Evolutionary conservation across 768 basidiomycete species (phyloP), one percentile per base, ranked within the genome.

Genomic region (Lactarius evosmus): DNA sequence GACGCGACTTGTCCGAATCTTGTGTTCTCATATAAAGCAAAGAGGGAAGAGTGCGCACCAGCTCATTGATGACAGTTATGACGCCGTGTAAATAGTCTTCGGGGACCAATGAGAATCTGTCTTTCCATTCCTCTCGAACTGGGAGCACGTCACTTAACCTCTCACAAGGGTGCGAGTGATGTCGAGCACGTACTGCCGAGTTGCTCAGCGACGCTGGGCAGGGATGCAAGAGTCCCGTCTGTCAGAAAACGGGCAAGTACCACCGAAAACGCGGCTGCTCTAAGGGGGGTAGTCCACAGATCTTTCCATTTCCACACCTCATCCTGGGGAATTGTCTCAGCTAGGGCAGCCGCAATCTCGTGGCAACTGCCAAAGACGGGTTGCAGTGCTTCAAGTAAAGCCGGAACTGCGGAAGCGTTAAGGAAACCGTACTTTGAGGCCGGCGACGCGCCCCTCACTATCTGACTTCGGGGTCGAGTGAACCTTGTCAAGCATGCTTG

Each of bases 281-380:
- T 80, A 40, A 92, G 72, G 4, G 88, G 85, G 69, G 83, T 84
- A 1, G 82, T 80, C 90, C 90, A 92, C 84, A 89, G 84, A 29
- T 91, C 89, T 72, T 88, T 91, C 88, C 88, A 93, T 61, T 84
- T 79, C 91, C 91, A 93, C 65, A 89, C 85, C 67, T 91, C 88
- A 68, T 88, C 84, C 33, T 78, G 78, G 32, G 91, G 91, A 29
- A 91, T 77, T 34, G 86, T 78, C 6, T 70, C 74, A 7, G 84
- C 85, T n/a, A 93, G 75, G 1, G 78, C 77, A 27, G 77, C 75
- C 11, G 73, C 80, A 8, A 77, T 80, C 22, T 79, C 82, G 61
- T 76, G 76, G 67, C 85, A 92, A 66, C 81, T 81, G 12, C 74
- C 70, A 32, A 92, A 71, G 9, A 83, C 75, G 2, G 87, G 85